These are phyloP conservation scores for Globisporangium orthogonon DNA, from an alignment of 352 stramenopile genomes.

Conservation along the genomic window DNA sequence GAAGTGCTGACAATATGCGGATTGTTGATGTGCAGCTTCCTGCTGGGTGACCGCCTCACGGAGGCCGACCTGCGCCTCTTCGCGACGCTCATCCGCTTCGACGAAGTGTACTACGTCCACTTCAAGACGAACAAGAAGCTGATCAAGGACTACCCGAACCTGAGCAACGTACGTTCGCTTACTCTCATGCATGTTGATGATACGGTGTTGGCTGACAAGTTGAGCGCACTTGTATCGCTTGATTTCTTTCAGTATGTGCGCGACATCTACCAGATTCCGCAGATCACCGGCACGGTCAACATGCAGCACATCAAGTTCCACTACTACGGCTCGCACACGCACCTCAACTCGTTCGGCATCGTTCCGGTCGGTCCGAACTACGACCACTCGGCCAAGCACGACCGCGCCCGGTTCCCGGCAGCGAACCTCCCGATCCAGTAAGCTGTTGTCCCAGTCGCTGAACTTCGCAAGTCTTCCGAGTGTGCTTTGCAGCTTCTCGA, in stretches of 20 bases:
- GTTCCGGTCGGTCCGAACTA: conserved; percentile 77
- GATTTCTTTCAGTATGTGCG: conserved; percentile 41
- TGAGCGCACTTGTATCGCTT: conserved; percentile 1
- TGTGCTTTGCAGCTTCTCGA: too few relatives aligned
- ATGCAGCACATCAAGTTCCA: conserved; percentile 97
- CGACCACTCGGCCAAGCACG: conserved; percentile 48
- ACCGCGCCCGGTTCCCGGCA: conserved; percentile 53
- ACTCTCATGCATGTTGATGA: not conserved
- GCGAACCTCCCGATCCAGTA: conserved; percentile 26
- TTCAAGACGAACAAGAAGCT: conserved; percentile 89
- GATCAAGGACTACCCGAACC: conserved; percentile 85
- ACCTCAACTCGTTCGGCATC: conserved; percentile 93
- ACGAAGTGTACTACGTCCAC: conserved; percentile 81
- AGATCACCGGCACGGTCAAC: conserved; percentile 84
- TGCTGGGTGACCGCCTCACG: conserved; percentile 58
- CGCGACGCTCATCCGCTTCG: conserved; percentile 75
- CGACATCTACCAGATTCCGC: conserved; percentile 92
- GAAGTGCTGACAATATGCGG: not conserved
- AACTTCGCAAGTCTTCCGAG: too few relatives aligned
- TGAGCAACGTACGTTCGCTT: conserved; percentile 54
- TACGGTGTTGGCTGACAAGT: too few relatives aligned
- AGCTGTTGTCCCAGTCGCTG: not conserved
- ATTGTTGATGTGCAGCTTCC: conserved; percentile 21
- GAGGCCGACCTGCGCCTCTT: conserved; percentile 82
- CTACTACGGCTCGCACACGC: conserved; percentile 94